phyloP scores from a whole-genome alignment of 2,329 filamentous ascomycete species.

The Diaporthe batatas region DNA sequence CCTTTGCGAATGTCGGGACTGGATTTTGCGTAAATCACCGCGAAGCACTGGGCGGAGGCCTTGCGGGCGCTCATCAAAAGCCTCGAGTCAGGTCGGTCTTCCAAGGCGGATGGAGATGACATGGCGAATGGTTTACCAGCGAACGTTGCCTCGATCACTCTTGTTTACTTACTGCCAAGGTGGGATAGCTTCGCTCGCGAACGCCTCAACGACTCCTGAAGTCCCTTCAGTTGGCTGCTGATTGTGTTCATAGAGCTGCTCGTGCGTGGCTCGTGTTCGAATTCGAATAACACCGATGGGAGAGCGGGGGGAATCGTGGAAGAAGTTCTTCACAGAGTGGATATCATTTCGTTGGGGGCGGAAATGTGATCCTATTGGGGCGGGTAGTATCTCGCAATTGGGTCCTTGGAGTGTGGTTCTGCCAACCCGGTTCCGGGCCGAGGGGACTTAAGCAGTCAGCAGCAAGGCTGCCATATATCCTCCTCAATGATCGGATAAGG shows the following conservation, averaged over 20 bases:
- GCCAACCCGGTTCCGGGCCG: background rate
- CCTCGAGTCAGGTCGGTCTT: background rate
- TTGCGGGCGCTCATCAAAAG: background rate
- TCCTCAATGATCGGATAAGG: background rate
- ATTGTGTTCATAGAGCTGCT: no score
- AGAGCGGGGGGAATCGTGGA: background rate
- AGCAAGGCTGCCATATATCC: background rate
- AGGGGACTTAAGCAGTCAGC: background rate
- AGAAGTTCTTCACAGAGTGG: background rate
- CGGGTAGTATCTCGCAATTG: background rate
- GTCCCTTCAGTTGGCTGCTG: no score
- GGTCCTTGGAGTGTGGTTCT: background rate
- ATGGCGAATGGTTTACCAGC: no score
- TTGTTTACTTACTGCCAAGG: no score
- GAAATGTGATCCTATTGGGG: background rate
- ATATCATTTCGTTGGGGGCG: no score
- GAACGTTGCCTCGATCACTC: background rate
- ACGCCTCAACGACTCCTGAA: background rate
- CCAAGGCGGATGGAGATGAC: background rate
- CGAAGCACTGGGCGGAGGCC: slow-evolving; percentile 3
- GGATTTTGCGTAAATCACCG: slow-evolving; percentile 30
- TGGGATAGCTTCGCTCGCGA: background rate
- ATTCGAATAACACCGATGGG: background rate
- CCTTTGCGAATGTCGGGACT: slow-evolving; percentile 17
- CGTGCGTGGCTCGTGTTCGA: background rate